Evolutionary conservation across 768 basidiomycete species (phyloP), one percentile per base, ranked within the genome.

Genomic region (Sutorius australiensis): DNA sequence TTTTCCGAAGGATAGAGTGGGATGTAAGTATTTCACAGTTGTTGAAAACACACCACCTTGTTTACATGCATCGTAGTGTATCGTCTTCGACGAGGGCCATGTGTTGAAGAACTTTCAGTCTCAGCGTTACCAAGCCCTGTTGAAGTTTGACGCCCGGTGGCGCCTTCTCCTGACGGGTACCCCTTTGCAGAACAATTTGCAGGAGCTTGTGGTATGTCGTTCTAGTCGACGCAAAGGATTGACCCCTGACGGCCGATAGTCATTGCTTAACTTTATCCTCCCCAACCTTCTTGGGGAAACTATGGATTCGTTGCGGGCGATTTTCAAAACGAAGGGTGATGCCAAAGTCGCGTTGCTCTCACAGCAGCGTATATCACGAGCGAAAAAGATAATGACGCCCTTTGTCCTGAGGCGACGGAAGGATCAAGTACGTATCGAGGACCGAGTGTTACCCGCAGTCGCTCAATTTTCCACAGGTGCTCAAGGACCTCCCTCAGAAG

Each of bases 341-440:
- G 86, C 89, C 12, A 89, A 89, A 54, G 82, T 89, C 46, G 88
- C 90, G 27, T 70, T 98, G 21, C 84, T 98, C 24, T 91, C 95
- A 5, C 87, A 92, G 64, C 89, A 95, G 67, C 89, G 97, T 46
- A 90, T 98, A 21, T 92, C 91, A 17, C 76, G 95, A 56, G 97
- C 97, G 6, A 95, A 98, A 74, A 93, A 92, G 69, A 98, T 99
- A 94, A 93, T 99, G 89, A 97, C 93, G 7, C 97, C 97, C 0
- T 99, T 99, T 68, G 95, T 98, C 21, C 77, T 99, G 17, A 87
- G 97, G n/a, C 82, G 97, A 53, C 82, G 95, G 61, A 99, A 99
- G 72, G 93, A 95, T 62, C 94, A 97, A 74, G 90, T 83, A 62
- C 45, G 75, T 55, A 33, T n/a, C 12, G 2, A 28, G 46, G 30